Conservation (phyloP, 441 rosid genomes). For the Jatropha multifida region DNA sequence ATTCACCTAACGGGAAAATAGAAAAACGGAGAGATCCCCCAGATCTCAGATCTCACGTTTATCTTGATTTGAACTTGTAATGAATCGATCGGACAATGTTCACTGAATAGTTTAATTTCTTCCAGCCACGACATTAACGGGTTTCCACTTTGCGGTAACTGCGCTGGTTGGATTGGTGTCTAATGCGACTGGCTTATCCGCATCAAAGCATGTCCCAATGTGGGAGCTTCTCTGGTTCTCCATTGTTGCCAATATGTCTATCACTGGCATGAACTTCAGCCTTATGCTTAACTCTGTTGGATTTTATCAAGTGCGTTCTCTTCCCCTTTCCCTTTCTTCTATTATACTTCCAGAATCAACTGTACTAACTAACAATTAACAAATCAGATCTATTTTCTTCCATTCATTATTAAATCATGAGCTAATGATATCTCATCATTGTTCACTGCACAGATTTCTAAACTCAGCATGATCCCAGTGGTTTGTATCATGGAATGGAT, state of each 20-base stretch:
- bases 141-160: constrained; percentile 89
- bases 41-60: constrained; percentile 8
- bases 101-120: background rate
- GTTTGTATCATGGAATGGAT: constrained; percentile 96
- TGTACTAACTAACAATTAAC: background rate
- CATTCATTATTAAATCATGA: background rate
- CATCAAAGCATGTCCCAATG: constrained; percentile 74
- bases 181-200: constrained; percentile 85
- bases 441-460: constrained; percentile 60
- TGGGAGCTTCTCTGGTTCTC: constrained; percentile 99
- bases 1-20: background rate
- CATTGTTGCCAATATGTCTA: constrained; percentile 79
- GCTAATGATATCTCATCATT: background rate
- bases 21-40: background rate
- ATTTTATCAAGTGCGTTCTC: constrained; percentile 68
- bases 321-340: background rate
- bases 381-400: background rate
- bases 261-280: constrained; percentile 90
- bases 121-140: constrained; percentile 89
- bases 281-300: constrained; percentile 98
- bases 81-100: background rate
- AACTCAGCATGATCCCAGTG: constrained; percentile 96
- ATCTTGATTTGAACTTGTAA: background rate
- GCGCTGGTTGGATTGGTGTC: constrained; percentile 88
- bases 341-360: background rate